Evolutionary conservation across 2,329 filamentous ascomycete species (phyloP), one percentile per base, ranked within the genome.

Genomic region (Microsporum audouinii): DNA sequence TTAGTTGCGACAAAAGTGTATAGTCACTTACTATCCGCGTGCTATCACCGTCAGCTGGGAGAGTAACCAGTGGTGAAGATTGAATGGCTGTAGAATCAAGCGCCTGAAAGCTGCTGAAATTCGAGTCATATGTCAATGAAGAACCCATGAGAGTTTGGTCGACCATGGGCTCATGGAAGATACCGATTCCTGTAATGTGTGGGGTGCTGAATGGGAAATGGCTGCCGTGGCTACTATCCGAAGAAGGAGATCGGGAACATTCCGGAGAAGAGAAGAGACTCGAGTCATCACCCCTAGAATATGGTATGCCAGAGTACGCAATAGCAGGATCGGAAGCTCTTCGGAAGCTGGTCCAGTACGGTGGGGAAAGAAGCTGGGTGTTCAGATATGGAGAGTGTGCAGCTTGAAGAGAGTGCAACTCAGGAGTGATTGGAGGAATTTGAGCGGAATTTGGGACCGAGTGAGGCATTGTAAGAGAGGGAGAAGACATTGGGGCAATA

Each of bases 251-350:
- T n/a, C 72, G 71, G 63, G 75, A 77, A 59, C 73, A 73, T 61
- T 76, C 75, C 47, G 75, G 73, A 8, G 74, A 76, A 36, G 75
- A 75, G 63, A 76, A 77, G 63, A 76, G 72, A n/a, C 71, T 72
- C 45, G 70, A 68, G 59, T 77, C 75, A 53, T 75, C 74, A 4
- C 70, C 65, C 4, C 71, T 67, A 39, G 75, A 71, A 47, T 72
- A 73, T 38, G 74, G 66, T n/a, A 72, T 69, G 58, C 68, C 69
- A 38, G 69, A 68, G 62, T 70, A 71, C 34, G 71, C 66, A 39
- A 67, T 63, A 17, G 60, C 64, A 57, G 65, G 70, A 56, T 71
- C 68, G 27, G 74, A 64, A 29, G 68, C 68, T 60, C 73, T 65
- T 56, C 73, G 71, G 65, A 74, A 67, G 53, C 70, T 69, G 57